Percentiles rank a stretch among this genome's conserved stretches.
These are phyloP conservation scores for Xylaria telfairii DNA, from an alignment of 495 filamentous ascomycete genomes.

Conservation along the genomic window DNA sequence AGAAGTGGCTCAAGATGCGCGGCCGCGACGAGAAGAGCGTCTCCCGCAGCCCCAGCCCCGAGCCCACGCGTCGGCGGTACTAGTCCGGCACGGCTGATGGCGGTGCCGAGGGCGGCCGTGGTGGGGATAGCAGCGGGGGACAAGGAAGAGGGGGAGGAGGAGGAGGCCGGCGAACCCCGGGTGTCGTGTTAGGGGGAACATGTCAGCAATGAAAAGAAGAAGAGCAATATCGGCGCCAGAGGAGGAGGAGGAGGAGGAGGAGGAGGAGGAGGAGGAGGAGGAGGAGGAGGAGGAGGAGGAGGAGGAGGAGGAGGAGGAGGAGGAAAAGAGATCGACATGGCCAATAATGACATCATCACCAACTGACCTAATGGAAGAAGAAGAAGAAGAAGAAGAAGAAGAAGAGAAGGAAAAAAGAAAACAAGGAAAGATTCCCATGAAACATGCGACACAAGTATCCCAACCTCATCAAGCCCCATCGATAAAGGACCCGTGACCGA, in stretches of 20 bases:
- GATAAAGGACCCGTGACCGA: neutral
- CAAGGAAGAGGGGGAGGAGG: neutral
- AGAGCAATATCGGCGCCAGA: neutral
- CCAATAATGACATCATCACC: too few species aligned
- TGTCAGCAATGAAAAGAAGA: neutral
- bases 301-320: too few species aligned
- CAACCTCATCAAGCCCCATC: neutral
- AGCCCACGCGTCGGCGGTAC: constrained; percentile 73
- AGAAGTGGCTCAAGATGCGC: constrained; percentile 92
- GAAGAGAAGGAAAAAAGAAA: too few species aligned
- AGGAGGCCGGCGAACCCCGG: too few species aligned
- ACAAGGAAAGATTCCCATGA: neutral
- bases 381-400: too few species aligned
- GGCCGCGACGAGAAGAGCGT: constrained; percentile 86
- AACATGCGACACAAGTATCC: neutral
- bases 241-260: too few species aligned
- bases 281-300: too few species aligned
- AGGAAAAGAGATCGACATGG: neutral
- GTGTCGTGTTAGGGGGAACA: too few species aligned
- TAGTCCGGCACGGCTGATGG: constrained; percentile 38
- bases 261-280: too few species aligned
- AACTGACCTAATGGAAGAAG: too few species aligned
- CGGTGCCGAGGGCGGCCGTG: neutral
- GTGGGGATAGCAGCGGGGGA: neutral
- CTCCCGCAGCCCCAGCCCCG: constrained; percentile 74